Evolutionary conservation across 768 basidiomycete species (phyloP), one percentile per base, ranked within the genome.

Genomic region (Nidula microcarpa): DNA sequence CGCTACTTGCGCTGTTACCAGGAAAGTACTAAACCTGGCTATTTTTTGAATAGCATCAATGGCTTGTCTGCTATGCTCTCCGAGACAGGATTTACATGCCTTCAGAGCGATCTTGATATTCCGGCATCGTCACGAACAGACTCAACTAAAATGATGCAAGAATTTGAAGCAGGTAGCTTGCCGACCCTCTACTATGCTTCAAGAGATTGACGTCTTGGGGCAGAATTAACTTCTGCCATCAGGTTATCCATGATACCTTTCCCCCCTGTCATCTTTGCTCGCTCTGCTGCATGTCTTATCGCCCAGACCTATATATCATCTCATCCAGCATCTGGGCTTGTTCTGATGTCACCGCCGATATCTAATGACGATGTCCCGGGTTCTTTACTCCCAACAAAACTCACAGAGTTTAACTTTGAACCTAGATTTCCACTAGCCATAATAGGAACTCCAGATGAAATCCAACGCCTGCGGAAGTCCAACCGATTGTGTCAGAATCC

Each of bases 241-340:
- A 71, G 72, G 16, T 62, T 73, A 6, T 68, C 76, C 13, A 66
- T 63, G 4, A 74, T 76, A 37, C 76, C 82, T 7, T 85, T 84
- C 55, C 79, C 84, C 0, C 84, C 84, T 1, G 74, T 86, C 33
- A 69, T 86, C 36, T 68, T 85, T 55, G 77, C 83, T 2, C 74
- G 75, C 23, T 72, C 73, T 5, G 57, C 70, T 4, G 72, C 74
- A 8, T 75, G 82, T 51, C 69, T 87, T 35, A 75, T 89, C 50
- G 78, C 83, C 6, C 84, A 89, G 63, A 73, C 80, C 17, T 89
- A 86, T 63, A 79, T 89, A 55, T 86, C 83, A 1, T 86, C 84
- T 17, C 68, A 87, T 58, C 85, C 87, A 1, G 82, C 82, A 5
- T 71, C 75, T 4, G 87, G 78, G 0, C 70, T 89, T 47, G 73